Evolutionary conservation across 768 basidiomycete genomes (phyloP), one percentile per base, ranked within the genome.

Genomic region (Kwoniella sp.): DNA sequence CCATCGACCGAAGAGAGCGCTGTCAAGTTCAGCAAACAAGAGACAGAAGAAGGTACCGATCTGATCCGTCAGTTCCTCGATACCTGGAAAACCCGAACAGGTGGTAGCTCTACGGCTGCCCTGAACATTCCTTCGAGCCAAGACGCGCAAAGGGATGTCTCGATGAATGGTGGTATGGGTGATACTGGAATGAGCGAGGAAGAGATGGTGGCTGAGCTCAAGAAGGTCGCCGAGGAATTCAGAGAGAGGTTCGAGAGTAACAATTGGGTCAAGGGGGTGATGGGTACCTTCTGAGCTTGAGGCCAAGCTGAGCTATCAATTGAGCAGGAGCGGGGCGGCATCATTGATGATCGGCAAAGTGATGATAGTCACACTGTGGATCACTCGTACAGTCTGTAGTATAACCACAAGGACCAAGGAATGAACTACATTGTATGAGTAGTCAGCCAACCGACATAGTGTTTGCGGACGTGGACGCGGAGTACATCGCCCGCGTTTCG

Each of bases 21-120:
- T 29, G 55, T 84, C 2, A 83, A 85, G 48, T 83, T 88, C 66
- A 80, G 87, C 13, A 78, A 86, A 29, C 85, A 87, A 17, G 85
- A 88, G 52, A 86, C 86, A 4, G 89, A 92, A 31, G 86, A 90
- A 69, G 96, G 96, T 1, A 87, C 93, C 8, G 82, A 85, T 55
- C 85, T 94, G 23, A 86, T 98, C 69, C 87, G 93, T 73, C 85
- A 89, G 25, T 84, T 99, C 72, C 85, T 98, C 48, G 81, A 83
- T 20, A 79, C 83, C 13, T 98, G 95, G 88, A 82, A 84, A 37
- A 63, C 61, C 20, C 84, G 31, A 83, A 85, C 56, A 85, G 89
- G 30, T 20, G 45, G 2, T n/a, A 13, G 47, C 26, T 13, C 2
- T 7, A 23, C 11, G 17, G 34, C 56, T 7, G 34, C 34, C 5